These are phyloP conservation scores for Suillus brevipes DNA, from an alignment of 768 basidiomycete species.

Conservation along the genomic window DNA sequence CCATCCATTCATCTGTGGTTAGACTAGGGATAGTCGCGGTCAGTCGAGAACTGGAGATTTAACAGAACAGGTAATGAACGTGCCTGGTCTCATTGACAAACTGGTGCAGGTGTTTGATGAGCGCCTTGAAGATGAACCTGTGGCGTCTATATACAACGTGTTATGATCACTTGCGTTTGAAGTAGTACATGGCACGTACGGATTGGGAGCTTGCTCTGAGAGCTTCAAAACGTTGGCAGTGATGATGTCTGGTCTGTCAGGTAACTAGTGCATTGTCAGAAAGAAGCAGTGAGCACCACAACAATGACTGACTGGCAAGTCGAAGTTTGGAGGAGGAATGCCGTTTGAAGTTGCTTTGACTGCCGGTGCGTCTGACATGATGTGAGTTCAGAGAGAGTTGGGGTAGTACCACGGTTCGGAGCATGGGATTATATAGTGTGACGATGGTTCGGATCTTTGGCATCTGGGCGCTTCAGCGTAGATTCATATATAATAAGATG, in stretches of 20 bases:
- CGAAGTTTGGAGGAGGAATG: slow-evolving; percentile 36
- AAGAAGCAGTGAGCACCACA: background rate
- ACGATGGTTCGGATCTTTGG: background rate
- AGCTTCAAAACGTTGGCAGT: slow-evolving; percentile 49
- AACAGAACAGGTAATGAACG: slow-evolving; percentile 13
- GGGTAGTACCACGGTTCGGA: background rate
- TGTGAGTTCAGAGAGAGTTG: background rate
- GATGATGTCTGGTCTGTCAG: slow-evolving; percentile 49
- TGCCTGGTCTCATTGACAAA: slow-evolving; percentile 71
- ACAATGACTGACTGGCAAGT: slow-evolving; percentile 39
- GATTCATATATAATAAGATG: background rate
- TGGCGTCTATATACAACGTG: slow-evolving; percentile 32
- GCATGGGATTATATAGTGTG: background rate
- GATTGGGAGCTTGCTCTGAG: slow-evolving; percentile 35
- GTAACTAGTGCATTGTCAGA: slow-evolving; percentile 35
- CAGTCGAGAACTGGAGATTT: background rate
- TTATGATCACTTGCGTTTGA: background rate
- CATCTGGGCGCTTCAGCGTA: background rate
- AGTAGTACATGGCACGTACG: slow-evolving; percentile 30
- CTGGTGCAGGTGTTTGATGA: slow-evolving; percentile 71
- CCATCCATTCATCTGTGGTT: slow-evolving; percentile 87
- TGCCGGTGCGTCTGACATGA: slow-evolving; percentile 10
- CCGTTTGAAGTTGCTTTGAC: slow-evolving; percentile 40
- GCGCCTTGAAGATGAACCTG: slow-evolving; percentile 48
- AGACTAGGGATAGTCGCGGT: slow-evolving; percentile 37